These are phyloP conservation scores for Saprolegnia diclina DNA, from an alignment of 352 stramenopile genomes.

Conservation along the genomic window DNA sequence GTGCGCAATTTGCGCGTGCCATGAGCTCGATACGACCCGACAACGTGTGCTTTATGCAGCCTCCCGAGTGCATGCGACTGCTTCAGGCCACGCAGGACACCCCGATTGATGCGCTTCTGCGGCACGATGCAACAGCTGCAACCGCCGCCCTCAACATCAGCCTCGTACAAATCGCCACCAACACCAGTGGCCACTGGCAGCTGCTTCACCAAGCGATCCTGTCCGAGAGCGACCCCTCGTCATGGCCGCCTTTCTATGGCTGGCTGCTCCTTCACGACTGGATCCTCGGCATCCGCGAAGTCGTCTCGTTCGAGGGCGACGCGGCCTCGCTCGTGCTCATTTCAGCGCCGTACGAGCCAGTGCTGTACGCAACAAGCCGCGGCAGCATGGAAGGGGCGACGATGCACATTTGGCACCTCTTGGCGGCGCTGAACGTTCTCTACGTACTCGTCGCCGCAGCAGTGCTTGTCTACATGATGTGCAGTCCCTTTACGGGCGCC, in stretches of 20 bases:
- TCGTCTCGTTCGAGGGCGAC: slow-evolving; percentile 1
- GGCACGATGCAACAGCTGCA: too few relatives aligned
- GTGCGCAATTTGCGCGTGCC: too few relatives aligned
- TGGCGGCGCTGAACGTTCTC: not conserved
- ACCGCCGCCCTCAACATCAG: too few relatives aligned
- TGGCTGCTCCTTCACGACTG: slow-evolving; percentile 16
- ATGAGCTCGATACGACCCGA: too few relatives aligned
- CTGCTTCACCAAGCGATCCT: too few relatives aligned
- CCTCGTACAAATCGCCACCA: too few relatives aligned
- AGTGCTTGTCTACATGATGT: not conserved
- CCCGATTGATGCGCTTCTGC: too few relatives aligned
- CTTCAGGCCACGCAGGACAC: too few relatives aligned
- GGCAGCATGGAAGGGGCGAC: not conserved
- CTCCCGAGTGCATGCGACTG: too few relatives aligned
- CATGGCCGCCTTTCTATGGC: not conserved
- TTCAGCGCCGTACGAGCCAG: not conserved
- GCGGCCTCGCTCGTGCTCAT: not conserved
- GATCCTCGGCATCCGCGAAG: not conserved
- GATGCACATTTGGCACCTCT: not conserved
- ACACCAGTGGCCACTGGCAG: too few relatives aligned
- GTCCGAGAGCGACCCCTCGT: too few relatives aligned
- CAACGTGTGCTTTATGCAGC: too few relatives aligned
- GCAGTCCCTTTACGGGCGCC: not conserved
- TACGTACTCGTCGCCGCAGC: not conserved
- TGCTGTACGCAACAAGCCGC: not conserved